Conservation (phyloP, 179 eudicot species). For the Silene coronaria region DNA sequence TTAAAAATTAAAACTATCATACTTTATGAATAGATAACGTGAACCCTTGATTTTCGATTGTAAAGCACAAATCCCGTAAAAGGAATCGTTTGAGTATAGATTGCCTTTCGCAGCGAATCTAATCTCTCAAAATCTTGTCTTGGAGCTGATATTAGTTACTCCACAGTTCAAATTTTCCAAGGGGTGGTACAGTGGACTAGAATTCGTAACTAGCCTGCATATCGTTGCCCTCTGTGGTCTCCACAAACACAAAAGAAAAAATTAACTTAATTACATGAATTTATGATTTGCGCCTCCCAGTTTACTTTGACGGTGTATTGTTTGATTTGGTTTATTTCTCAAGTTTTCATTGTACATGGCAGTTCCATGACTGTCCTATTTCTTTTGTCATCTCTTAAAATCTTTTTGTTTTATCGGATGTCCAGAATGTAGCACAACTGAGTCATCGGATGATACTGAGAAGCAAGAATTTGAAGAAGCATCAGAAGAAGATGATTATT, state of each 20-base stretch:
- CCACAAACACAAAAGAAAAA: neutral
- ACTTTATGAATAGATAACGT: neutral
- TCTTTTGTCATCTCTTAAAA: conserved; percentile 4
- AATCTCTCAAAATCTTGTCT: neutral
- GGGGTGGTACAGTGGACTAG: neutral
- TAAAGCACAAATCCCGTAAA: neutral
- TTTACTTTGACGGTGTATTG: neutral
- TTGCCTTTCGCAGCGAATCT: neutral
- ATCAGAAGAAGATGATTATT: conserved; percentile 67
- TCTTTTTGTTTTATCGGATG: conserved; percentile 6
- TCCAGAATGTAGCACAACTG: conserved; percentile 81
- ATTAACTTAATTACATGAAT: neutral
- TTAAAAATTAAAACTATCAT: no score
- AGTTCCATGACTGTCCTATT: neutral
- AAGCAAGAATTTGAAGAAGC: conserved; percentile 77
- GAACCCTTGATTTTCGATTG: neutral
- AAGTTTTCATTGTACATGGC: neutral
- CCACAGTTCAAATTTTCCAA: neutral
- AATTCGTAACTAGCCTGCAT: neutral
- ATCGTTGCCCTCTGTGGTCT: neutral
- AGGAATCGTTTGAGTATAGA: neutral
- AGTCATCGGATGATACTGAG: conserved; percentile 85
- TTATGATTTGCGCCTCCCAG: neutral
- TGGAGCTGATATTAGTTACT: neutral
- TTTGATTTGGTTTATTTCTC: neutral